phyloP scores from a whole-genome alignment of 257 asterid species.

The Linderniella brevidens region DNA sequence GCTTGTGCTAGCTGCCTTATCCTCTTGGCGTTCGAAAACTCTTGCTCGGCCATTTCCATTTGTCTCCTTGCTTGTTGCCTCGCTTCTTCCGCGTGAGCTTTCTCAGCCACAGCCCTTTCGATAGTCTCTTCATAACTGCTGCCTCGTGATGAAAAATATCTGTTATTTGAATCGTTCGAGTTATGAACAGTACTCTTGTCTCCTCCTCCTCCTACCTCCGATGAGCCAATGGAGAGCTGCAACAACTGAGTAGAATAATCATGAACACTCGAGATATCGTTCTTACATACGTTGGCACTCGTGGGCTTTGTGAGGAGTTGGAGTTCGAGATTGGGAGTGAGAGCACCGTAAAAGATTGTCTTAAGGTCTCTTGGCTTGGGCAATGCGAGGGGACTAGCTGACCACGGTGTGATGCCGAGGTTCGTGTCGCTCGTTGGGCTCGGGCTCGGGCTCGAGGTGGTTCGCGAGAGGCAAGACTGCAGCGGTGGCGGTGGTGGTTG shows the following conservation, averaged over 20 bases:
- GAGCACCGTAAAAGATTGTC: neutral
- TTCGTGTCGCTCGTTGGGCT: slow-evolving; percentile 37
- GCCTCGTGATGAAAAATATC: neutral
- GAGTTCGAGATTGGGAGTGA: slow-evolving; percentile 48
- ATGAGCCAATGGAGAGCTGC: slow-evolving; percentile 31
- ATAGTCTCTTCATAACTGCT: slow-evolving; percentile 17
- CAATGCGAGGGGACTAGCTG: neutral
- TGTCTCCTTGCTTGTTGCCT: slow-evolving; percentile 49
- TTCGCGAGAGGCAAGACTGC: slow-evolving; percentile 21
- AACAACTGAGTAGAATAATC: slow-evolving; percentile 21
- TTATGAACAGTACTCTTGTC: too few species aligned
- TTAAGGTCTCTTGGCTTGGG: too few species aligned
- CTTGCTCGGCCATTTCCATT: slow-evolving; percentile 60
- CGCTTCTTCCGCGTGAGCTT: slow-evolving; percentile 57
- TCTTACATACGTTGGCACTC: neutral
- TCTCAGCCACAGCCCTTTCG: slow-evolving; percentile 46
- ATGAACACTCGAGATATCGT: too few species aligned
- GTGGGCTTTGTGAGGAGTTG: slow-evolving; percentile 30
- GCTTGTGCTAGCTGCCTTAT: slow-evolving; percentile 60
- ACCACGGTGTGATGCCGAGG: slow-evolving; percentile 18
- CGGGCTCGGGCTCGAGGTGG: slow-evolving; percentile 46
- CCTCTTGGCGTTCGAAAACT: slow-evolving; percentile 56
- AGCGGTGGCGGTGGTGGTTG: neutral
- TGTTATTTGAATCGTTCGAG: too few species aligned
- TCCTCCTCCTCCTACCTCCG: slow-evolving; percentile 14